These are phyloP conservation scores for Mangifera indica DNA, from an alignment of 345 rosid species.

Conservation along the genomic window DNA sequence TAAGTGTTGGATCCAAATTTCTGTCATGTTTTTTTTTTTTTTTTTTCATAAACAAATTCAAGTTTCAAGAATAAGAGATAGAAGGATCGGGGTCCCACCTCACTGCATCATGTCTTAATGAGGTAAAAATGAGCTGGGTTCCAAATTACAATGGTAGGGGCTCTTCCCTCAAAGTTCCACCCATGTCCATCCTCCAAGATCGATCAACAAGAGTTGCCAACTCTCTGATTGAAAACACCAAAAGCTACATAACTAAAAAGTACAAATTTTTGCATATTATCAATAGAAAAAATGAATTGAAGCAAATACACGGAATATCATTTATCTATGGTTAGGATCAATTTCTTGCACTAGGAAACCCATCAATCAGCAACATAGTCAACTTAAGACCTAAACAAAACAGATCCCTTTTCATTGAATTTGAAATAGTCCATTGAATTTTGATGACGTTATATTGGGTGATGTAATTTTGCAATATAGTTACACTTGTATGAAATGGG, in stretches of 20 bases:
- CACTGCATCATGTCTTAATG: slow-evolving; percentile 9
- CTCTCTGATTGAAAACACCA: slow-evolving; percentile 51
- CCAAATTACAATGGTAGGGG: slow-evolving; percentile 39
- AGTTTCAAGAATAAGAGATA: slow-evolving; percentile 14
- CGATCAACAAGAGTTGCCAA: slow-evolving; percentile 66
- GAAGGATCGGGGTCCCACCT: slow-evolving; percentile 33
- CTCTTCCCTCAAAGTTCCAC: slow-evolving; percentile 68
- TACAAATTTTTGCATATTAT: not conserved
- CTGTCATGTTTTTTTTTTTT: not conserved
- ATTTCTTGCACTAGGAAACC: slow-evolving; percentile 4
- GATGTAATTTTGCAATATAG: not conserved
- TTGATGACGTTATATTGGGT: not conserved
- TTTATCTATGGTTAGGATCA: slow-evolving; percentile 1
- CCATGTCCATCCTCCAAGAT: slow-evolving; percentile 95
- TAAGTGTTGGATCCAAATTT: not conserved
- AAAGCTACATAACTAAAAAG: slow-evolving; percentile 10
- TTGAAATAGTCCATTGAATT: not conserved
- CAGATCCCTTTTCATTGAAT: not conserved
- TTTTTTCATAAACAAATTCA: slow-evolving; percentile 1
- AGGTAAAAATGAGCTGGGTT: slow-evolving; percentile 13
- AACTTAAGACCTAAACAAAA: slow-evolving; percentile 6
- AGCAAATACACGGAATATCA: slow-evolving; percentile 5
- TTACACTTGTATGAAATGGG: not conserved
- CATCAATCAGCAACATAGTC: slow-evolving; percentile 11
- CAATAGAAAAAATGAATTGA: not conserved